Evolutionary conservation across 2,329 filamentous ascomycete genomes (phyloP), one percentile per base, ranked within the genome.

Genomic region (Cylindrodendrum hubeiense): DNA sequence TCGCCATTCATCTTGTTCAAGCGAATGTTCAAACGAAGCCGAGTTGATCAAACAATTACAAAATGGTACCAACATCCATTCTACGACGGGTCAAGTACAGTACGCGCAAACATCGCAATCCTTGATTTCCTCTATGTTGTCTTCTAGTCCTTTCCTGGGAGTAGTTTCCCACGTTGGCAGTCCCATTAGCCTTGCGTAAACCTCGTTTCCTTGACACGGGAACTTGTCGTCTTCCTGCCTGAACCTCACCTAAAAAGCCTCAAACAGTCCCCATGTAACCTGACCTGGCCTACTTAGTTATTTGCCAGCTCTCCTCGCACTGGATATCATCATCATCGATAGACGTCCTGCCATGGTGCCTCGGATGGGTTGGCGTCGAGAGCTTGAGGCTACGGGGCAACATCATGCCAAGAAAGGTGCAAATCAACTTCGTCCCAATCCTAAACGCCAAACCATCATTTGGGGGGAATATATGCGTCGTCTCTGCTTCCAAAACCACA

Each of bases 391-490:
- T 19, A 51, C 43, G 43, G 34, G 55, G 56, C 56, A 56, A 61
- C 52, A 61, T 55, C 55, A 52, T 73, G 66, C 71, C 66, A 70
- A 71, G 56, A 55, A 60, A 59, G 50, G 44, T 62, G 65, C 58
- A 67, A 69, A 70, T 68, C 67, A 69, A 69, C 64, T 69, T 68
- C 71, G 65, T 58, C 47, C 71, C 65, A 70, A 52, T 67, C 66
- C 68, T 65, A 61, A 75, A 75, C 73, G 73, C 73, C 73, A 71
- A 73, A 67, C 68, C 73, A 64, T 67, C 69, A 70, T 68, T 62
- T 47, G 59, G 72, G 71, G 60, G 73, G 72, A 69, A 75, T 75
- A 75, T 67, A 73, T 75, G 71, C 63, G 69, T 72, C 69, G 62
- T 63, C 68, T 69, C 68, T 64, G 65, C 66, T 65, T 74, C 67